Percentiles rank a stretch among this genome's conserved stretches.
These are phyloP conservation scores for Suaeda aralocaspica DNA, from an alignment of 148 eudicot species.

Conservation along the genomic window DNA sequence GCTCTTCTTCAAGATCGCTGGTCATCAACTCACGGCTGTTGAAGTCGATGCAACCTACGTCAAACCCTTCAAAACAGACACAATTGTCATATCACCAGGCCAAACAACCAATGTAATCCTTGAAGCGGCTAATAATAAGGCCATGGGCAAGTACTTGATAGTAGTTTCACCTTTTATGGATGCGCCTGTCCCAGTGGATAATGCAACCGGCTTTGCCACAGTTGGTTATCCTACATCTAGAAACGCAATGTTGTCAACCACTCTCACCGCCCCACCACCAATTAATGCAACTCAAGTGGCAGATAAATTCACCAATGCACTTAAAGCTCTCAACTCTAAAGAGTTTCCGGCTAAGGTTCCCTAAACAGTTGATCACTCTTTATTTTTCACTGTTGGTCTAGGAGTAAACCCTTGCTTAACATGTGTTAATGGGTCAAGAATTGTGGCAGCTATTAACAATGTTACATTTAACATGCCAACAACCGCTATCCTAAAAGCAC, in stretches of 20 bases:
- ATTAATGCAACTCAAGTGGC: conserved; percentile 39
- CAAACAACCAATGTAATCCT: conserved; percentile 55
- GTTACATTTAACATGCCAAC: conserved; percentile 51
- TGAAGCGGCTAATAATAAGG: conserved; percentile 26
- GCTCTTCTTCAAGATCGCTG: conserved; percentile 19
- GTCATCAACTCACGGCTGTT: conserved; percentile 16
- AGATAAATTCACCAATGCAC: conserved; percentile 33
- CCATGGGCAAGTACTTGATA: conserved; percentile 38
- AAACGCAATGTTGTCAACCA: conserved; percentile 15
- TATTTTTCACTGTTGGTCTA: conserved; percentile 44
- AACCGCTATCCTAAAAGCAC: conserved; percentile 49
- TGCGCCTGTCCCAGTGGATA: conserved; percentile 48
- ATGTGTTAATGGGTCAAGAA: conserved; percentile 39
- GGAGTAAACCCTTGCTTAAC: conserved; percentile 45
- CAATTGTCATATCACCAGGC: conserved; percentile 49
- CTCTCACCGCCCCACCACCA: conserved; percentile 43
- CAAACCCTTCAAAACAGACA: conserved; percentile 40
- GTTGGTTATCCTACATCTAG: conserved; percentile 30
- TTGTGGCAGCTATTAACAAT: conserved; percentile 52
- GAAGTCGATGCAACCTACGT: conserved; percentile 53
- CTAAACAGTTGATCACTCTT: conserved; percentile 32
- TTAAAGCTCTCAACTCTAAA: conserved; percentile 43
- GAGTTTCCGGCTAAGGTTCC: conserved; percentile 48
- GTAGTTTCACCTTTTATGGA: conserved; percentile 56
- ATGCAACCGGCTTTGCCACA: conserved; percentile 41